phyloP scores from a whole-genome alignment of 257 asterid genomes.

The Solanum bulbocastanum region DNA sequence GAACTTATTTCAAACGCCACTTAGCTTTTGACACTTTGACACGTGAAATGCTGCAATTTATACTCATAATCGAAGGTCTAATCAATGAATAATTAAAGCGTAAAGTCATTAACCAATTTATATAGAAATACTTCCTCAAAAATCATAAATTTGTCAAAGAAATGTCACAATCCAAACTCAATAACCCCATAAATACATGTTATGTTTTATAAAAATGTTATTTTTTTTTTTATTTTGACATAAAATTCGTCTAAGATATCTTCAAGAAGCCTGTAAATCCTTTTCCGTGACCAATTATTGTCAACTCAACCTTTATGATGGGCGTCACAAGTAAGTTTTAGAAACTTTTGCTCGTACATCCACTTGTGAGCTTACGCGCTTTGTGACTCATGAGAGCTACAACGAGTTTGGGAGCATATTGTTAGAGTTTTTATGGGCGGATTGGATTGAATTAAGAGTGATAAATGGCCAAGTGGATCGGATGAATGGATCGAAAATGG shows the following conservation, averaged over 20 bases:
- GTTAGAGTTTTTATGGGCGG: not conserved
- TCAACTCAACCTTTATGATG: not conserved
- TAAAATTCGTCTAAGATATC: not conserved
- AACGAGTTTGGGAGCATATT: too few species aligned
- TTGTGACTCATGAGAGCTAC: too few species aligned
- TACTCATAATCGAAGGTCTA: not conserved
- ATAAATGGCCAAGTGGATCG: not conserved
- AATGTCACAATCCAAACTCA: not conserved
- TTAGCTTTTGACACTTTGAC: not conserved
- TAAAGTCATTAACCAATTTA: not conserved
- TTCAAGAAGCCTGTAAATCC: too few species aligned
- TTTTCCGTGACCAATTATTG: too few species aligned
- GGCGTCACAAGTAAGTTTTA: not conserved
- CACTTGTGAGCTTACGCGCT: too few species aligned
- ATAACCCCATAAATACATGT: not conserved
- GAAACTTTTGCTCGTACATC: not conserved
- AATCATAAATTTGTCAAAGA: not conserved
- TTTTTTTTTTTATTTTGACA: not conserved
- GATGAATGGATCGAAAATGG: not conserved
- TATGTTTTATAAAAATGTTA: not conserved
- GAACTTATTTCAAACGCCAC: not conserved
- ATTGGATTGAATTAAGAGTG: not conserved
- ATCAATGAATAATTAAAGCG: not conserved
- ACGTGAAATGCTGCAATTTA: not conserved
- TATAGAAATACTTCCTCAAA: not conserved